Evolutionary conservation across 2,329 filamentous ascomycete species (phyloP).

Genomic region (Curvularia sp.): DNA sequence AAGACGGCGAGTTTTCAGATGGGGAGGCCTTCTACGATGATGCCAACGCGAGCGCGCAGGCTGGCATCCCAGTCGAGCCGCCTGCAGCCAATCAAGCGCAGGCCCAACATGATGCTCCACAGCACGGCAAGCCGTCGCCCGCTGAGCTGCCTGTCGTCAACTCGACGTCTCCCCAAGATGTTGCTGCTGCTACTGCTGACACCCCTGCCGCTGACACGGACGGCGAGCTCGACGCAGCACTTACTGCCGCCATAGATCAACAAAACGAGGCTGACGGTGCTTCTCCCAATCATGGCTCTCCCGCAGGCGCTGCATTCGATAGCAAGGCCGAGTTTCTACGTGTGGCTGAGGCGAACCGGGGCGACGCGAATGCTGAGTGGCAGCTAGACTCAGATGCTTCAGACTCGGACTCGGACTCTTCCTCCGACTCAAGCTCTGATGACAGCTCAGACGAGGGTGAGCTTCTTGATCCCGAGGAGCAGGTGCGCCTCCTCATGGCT

Average conservation of each 20-base stretch:
- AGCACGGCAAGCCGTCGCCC: slow-evolving; percentile 38
- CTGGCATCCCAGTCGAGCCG: slow-evolving; percentile 16
- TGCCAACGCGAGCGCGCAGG: slow-evolving; percentile 27
- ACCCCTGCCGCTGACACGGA: slow-evolving; percentile 24
- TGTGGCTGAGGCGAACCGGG: slow-evolving; percentile 55
- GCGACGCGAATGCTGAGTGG: slow-evolving; percentile 75
- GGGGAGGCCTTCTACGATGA: slow-evolving; percentile 41
- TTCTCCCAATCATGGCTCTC: not conserved
- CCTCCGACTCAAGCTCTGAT: slow-evolving; percentile 57
- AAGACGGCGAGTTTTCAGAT: slow-evolving; percentile 47
- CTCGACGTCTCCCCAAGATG: slow-evolving; percentile 36
- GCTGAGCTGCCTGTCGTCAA: slow-evolving; percentile 29
- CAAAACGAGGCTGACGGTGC: slow-evolving; percentile 19
- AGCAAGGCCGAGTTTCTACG: slow-evolving; percentile 53
- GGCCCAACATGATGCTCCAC: slow-evolving; percentile 31
- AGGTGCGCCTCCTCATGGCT: slow-evolving; percentile 84
- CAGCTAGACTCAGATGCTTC: slow-evolving; percentile 70
- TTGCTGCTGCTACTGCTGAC: slow-evolving; percentile 19
- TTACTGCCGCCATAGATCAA: slow-evolving; percentile 22
- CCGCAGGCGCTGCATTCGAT: slow-evolving; percentile 22
- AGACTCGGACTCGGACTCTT: slow-evolving; percentile 59
- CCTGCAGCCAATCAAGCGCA: slow-evolving; percentile 31
- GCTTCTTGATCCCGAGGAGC: slow-evolving; percentile 79
- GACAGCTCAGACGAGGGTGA: slow-evolving; percentile 59
- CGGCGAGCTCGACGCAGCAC: slow-evolving; percentile 27